Evolutionary conservation across 1,139 yeast genomes (phyloP).

Genomic region (Meyerozyma sp.): DNA sequence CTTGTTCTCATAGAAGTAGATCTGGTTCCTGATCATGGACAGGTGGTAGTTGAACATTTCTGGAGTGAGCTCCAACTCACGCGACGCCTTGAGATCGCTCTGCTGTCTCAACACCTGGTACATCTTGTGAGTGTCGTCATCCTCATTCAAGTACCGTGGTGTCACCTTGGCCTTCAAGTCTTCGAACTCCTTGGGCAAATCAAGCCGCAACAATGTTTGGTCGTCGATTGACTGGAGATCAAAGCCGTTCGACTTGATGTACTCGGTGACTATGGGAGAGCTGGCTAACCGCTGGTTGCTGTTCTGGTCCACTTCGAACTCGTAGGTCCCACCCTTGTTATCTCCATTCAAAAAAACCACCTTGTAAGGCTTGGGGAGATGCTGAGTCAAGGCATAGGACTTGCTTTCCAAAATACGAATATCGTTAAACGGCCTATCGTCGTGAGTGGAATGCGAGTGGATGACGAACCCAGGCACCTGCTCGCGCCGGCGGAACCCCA

Average conservation of each 20-base stretch:
- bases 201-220: conserved; percentile 11
- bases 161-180: conserved; percentile 13
- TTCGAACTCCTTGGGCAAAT: conserved; percentile 17
- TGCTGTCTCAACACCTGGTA: conserved; percentile 13
- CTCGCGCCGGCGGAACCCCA: conserved; percentile 9
- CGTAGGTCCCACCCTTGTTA: conserved; percentile 21
- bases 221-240: conserved; percentile 8
- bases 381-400: conserved; percentile 16
- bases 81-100: conserved; percentile 10
- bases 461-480: conserved; percentile 15
- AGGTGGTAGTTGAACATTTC: conserved; percentile 19
- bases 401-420: conserved; percentile 12
- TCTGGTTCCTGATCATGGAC: conserved; percentile 14
- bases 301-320: conserved; percentile 22
- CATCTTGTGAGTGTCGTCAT: conserved; percentile 21
- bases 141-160: conserved; percentile 16
- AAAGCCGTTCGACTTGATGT: conserved; percentile 7
- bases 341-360: conserved; percentile 23
- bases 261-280: conserved; percentile 8
- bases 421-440: conserved; percentile 11
- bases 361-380: conserved; percentile 23
- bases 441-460: conserved; percentile 16
- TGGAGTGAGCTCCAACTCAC: conserved; percentile 14
- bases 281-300: conserved; percentile 10
- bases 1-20: conserved; percentile 13